A percentile compares a stretch with the other conserved stretches of the same genome.
Evolutionary conservation across 345 rosid genomes (phyloP).

Genomic region (Eucalyptus tenuipes): DNA sequence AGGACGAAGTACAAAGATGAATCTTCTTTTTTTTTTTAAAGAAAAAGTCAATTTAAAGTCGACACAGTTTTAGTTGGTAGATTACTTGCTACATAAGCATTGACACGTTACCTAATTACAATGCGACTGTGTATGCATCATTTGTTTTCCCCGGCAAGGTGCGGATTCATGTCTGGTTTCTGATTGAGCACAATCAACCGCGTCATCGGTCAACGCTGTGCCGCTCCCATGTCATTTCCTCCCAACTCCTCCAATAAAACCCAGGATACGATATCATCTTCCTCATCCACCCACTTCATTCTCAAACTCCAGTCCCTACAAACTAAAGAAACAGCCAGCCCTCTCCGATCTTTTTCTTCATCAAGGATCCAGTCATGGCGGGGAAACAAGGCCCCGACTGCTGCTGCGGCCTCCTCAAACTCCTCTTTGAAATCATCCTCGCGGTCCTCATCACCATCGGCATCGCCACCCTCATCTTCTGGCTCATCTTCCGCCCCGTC

Average conservation of each 20-base stretch:
- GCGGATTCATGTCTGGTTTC: background rate
- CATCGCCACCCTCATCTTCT: conserved; percentile 29
- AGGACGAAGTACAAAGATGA: accelerated
- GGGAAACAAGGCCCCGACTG: conserved; percentile 38
- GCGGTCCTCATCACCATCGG: conserved; percentile 26
- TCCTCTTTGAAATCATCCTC: conserved; percentile 29
- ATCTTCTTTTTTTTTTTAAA: background rate
- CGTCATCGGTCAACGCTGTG: background rate
- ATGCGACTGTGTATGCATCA: background rate
- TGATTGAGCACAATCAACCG: background rate
- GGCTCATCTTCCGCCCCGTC: conserved; percentile 62
- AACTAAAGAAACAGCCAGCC: background rate
- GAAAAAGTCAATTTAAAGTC: background rate
- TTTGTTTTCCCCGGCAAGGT: background rate
- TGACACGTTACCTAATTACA: background rate
- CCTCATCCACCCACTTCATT: background rate
- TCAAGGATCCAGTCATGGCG: background rate
- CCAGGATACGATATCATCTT: background rate
- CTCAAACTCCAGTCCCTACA: background rate
- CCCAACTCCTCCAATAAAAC: background rate
- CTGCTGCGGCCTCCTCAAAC: conserved; percentile 48
- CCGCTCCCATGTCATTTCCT: background rate
- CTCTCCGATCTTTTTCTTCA: background rate
- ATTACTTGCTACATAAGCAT: background rate
- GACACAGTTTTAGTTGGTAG: background rate